Base-by-base conservation (phyloP, 1,284 basidiomycete species). In the Tausonia pullulans region DNA sequence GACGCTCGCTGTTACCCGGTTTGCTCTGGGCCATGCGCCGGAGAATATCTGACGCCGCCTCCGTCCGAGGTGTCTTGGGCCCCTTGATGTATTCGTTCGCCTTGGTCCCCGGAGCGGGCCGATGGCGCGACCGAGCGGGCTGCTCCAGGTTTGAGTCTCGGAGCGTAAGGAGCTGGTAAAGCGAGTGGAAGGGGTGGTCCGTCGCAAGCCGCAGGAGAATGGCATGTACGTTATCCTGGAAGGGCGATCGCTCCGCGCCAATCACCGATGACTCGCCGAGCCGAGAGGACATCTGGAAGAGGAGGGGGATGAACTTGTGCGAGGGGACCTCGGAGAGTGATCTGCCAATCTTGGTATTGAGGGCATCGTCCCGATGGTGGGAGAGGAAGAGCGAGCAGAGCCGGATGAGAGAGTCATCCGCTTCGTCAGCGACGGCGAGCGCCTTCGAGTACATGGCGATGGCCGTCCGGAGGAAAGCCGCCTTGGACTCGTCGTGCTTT, bases 111-210 rank as follows among this genome's bases (percentile, higher is more conserved):
- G 27, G 27, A 27, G 27, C 27, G 27, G 27, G 27, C 27, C 27
- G 27, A 27, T 27, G 27, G 27, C 27, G 27, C 1, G 27, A 27
- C 27, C 27, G 27, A 27, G 27, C 27, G 27, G 27, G 27, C 14
- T 60, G 10, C 9, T 58, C 57, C n/a, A 68, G 66, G 43, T 57
- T 53, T 11, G 61, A 61, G 44, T 72, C 63, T 0, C 76, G 74
- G 2, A 81, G 74, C 0, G 88, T 88, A 72, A 87, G 90, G 11
- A 98, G 83, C 69, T 95, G 90, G 74, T 94, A 96, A 5, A 97
- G 77, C 69, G 85, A 87, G 72, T 98, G 96, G 77, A 91, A 98
- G 0, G 95, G 94, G 73, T 98, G 96, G 62, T 98, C 90, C 60
- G 77, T 76, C 70, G 87, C 88, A 81, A 98, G 87, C 9, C 87